Evolutionary conservation across 2,329 filamentous ascomycete genomes (phyloP), one percentile per base, ranked within the genome.

Genomic region (Didymosphaeria variabile): DNA sequence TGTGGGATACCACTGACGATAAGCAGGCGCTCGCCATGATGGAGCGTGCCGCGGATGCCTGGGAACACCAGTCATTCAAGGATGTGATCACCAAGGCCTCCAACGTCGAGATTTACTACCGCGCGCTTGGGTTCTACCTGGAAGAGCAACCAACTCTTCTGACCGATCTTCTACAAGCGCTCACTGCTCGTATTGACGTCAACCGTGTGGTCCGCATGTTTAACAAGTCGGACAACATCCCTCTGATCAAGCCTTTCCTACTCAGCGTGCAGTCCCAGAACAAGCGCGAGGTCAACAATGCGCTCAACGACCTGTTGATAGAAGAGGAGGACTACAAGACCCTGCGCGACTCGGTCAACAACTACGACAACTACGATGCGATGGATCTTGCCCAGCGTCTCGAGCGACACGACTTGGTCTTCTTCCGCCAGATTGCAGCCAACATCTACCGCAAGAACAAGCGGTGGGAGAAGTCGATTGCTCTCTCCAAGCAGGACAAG

Each of bases 281-380:
- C 86, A 99, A 99, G 89, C 92, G 93, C 68, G 92, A 92, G 55
- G 95, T 99, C 75, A 99, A 99, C 81, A 93, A 96, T 75, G 95
- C 95, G 29, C 97, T 99, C 81, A 97, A 99, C 77, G 95, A 99
- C 77, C 83, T 99, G 50, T 84, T 99, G 71, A 99, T 99, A 62
- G 95, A 99, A 80, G 95, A 99, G 80, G 96, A 99, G 77, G 96
- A 99, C 78, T 94, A 99, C 87, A 98, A 99, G 89, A 97, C 94
- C 17, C 86, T 99, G 31, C 91, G 93, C 56, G 95, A 99, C 80
- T 99, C 95, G 1, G 94, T 97, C 12, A 93, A 97, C 82, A 97
- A 97, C 82, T 97, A 97, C 79, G 95, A 99, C 85, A 99, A 99
- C 82, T 99, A 98, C 77, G 96, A 99, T 78, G 91, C 94, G 2